Conservation (phyloP, 345 rosid genomes). For the Camelina neglecta region DNA sequence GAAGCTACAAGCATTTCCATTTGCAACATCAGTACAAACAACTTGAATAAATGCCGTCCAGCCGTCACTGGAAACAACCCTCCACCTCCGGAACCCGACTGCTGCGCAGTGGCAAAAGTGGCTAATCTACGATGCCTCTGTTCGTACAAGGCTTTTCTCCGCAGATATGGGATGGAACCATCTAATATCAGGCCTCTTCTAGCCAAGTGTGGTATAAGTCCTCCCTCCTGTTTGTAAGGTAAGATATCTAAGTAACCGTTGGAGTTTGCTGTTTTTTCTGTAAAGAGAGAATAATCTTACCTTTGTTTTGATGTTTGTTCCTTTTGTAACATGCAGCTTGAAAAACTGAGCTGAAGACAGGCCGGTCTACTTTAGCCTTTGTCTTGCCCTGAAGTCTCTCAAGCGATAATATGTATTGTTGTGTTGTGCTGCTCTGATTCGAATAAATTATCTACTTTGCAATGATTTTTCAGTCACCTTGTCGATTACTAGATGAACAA, state of each 20-base stretch:
- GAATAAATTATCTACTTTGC: background rate
- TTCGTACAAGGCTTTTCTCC: slow-evolving; percentile 45
- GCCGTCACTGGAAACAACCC: slow-evolving; percentile 55
- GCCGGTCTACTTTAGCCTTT: background rate
- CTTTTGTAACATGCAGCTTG: slow-evolving; percentile 25
- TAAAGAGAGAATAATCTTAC: slow-evolving; percentile 5
- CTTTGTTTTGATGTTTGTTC: slow-evolving; percentile 9
- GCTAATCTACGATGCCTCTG: slow-evolving; percentile 57
- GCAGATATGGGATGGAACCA: slow-evolving; percentile 47
- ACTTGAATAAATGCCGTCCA: slow-evolving; percentile 49
- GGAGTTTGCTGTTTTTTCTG: background rate
- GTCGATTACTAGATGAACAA: background rate
- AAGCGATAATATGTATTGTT: background rate
- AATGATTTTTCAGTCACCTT: too few species aligned
- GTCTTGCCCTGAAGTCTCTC: background rate
- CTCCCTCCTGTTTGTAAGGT: slow-evolving; percentile 42
- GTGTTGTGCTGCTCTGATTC: background rate
- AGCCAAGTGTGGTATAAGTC: slow-evolving; percentile 42
- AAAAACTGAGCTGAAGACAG: slow-evolving; percentile 12
- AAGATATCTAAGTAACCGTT: background rate
- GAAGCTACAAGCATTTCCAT: slow-evolving; percentile 27
- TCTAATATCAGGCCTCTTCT: slow-evolving; percentile 50
- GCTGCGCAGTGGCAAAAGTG: slow-evolving; percentile 46
- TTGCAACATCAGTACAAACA: slow-evolving; percentile 47
- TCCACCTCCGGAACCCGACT: slow-evolving; percentile 45